These are phyloP conservation scores for Lepidopterella palustris DNA, from an alignment of 495 filamentous ascomycete species.

Conservation along the genomic window DNA sequence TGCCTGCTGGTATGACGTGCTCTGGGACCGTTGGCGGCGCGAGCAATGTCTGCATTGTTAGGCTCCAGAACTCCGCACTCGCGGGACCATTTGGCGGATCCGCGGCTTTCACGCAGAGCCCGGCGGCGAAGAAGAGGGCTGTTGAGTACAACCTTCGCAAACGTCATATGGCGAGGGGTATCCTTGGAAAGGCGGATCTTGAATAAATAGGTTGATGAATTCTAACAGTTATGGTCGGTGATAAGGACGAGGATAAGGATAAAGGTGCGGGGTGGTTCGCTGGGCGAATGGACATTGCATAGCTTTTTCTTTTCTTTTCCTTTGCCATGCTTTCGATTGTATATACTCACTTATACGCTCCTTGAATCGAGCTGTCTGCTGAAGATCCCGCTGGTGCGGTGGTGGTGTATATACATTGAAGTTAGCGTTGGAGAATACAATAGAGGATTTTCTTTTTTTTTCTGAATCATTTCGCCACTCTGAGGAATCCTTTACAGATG, in stretches of 20 bases:
- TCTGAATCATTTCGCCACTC: too few relatives aligned
- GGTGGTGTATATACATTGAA: too few relatives aligned
- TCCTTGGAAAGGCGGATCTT: conserved; percentile 18
- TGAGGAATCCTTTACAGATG: background rate
- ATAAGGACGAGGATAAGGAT: too few relatives aligned
- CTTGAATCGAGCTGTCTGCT: background rate
- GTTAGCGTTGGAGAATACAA: too few relatives aligned
- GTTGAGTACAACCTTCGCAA: conserved; percentile 30
- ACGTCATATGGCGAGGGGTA: conserved; percentile 27
- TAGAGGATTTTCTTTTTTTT: too few relatives aligned
- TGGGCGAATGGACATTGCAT: background rate
- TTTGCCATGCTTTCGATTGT: background rate
- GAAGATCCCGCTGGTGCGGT: too few relatives aligned
- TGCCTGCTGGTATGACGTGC: conserved; percentile 58
- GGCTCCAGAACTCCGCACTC: conserved; percentile 49
- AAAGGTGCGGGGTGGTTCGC: background rate
- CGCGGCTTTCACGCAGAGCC: conserved; percentile 35
- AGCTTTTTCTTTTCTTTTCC: background rate
- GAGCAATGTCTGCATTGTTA: conserved; percentile 51
- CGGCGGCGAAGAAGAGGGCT: conserved; percentile 29
- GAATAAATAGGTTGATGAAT: too few relatives aligned
- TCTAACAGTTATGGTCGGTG: too few relatives aligned
- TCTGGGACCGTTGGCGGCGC: conserved; percentile 47
- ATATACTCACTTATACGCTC: conserved; percentile 6
- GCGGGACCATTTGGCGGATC: conserved; percentile 59